phyloP scores from a whole-genome alignment of 257 asterid genomes.

The Solanum boliviense region DNA sequence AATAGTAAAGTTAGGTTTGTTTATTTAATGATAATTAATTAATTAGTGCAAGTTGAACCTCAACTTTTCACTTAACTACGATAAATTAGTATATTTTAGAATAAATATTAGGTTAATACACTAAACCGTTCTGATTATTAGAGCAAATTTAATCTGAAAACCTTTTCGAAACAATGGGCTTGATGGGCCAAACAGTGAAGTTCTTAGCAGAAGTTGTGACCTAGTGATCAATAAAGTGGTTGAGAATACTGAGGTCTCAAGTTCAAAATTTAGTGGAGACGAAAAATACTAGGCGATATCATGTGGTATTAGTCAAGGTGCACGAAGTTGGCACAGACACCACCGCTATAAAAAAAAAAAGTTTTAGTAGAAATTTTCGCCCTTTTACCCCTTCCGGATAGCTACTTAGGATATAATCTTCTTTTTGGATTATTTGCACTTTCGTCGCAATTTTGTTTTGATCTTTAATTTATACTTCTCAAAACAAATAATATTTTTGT shows the following conservation, averaged over 20 bases:
- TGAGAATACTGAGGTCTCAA: too few species aligned
- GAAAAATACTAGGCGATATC: background rate
- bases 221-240: background rate
- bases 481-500: too few species aligned
- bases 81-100: background rate
- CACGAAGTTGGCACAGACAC: background rate
- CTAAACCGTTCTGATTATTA: background rate
- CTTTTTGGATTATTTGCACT: background rate
- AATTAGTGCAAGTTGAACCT: background rate
- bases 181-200: background rate
- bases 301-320: background rate
- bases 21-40: background rate
- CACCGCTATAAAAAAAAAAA: too few species aligned
- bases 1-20: background rate
- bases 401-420: too few species aligned
- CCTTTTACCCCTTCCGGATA: background rate
- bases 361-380: too few species aligned
- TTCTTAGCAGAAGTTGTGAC: background rate
- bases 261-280: background rate
- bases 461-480: background rate
- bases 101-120: background rate
- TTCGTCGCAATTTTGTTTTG: too few species aligned
- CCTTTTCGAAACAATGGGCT: background rate
- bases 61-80: too few species aligned
- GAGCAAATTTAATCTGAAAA: background rate